These are phyloP conservation scores for Juglanconis oblonga DNA, from an alignment of 2,329 filamentous ascomycete species.

Conservation along the genomic window DNA sequence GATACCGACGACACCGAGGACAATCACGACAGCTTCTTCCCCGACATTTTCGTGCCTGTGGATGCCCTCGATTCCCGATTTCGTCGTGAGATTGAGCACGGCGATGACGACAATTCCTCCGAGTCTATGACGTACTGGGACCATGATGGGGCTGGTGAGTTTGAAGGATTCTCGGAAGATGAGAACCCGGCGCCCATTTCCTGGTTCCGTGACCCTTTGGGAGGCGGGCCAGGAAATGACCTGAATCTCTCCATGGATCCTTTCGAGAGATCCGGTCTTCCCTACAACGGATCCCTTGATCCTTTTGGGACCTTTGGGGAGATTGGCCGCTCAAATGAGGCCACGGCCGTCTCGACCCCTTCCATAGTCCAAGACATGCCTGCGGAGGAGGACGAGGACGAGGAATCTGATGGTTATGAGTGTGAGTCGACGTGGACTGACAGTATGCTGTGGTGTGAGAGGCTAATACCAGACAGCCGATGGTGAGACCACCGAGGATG, in stretches of 20 bases:
- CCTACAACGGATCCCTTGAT: background rate
- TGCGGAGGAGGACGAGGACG: constrained; percentile 20
- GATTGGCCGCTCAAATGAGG: background rate
- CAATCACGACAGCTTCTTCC: constrained; percentile 64
- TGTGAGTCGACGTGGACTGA: constrained; percentile 45
- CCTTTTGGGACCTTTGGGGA: background rate
- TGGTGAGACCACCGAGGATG: constrained; percentile 61
- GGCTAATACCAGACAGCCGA: constrained; percentile 50
- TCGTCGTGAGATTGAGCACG: constrained; percentile 69
- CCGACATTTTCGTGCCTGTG: constrained; percentile 76
- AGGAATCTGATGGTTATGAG: constrained; percentile 50
- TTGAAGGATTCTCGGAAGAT: constrained; percentile 24
- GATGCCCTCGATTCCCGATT: constrained; percentile 69
- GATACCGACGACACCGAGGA: constrained; percentile 59
- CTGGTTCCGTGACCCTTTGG: background rate
- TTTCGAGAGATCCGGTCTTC: background rate
- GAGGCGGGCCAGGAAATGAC: background rate
- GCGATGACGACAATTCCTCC: constrained; percentile 52
- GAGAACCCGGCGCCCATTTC: constrained; percentile 10
- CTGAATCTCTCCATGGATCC: background rate
- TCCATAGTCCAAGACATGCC: constrained; percentile 5
- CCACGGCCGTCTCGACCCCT: background rate
- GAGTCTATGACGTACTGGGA: constrained; percentile 64
- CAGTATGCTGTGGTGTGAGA: constrained; percentile 13
- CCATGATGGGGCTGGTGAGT: constrained; percentile 47